These are phyloP conservation scores for Glutinoglossum americanum DNA, from an alignment of 495 filamentous ascomycete genomes.

Conservation along the genomic window DNA sequence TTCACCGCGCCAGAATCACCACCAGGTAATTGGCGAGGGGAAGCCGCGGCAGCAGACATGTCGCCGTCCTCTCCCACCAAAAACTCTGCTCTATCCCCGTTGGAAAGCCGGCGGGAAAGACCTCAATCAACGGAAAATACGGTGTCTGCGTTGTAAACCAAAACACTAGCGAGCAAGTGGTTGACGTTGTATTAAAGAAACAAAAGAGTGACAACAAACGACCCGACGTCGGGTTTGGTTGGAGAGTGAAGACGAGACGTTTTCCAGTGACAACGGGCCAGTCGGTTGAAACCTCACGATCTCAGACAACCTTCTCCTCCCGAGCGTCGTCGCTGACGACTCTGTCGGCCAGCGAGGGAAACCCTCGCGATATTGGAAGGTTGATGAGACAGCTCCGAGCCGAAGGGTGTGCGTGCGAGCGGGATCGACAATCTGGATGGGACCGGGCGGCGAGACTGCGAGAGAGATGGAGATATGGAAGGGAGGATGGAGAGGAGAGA, in stretches of 20 bases:
- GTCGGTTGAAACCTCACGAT: not conserved
- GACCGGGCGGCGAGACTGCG: not conserved
- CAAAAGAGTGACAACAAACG: not conserved
- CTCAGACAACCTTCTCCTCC: not conserved
- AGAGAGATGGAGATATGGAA: not conserved
- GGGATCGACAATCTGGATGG: not conserved
- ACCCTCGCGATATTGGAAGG: not conserved
- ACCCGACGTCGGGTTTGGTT: not conserved
- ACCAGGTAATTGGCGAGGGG: not conserved
- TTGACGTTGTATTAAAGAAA: too few species aligned
- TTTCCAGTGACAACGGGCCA: not conserved
- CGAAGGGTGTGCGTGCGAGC: not conserved
- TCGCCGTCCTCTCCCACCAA: not conserved
- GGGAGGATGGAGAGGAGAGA: constrained; percentile 5
- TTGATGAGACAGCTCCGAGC: not conserved
- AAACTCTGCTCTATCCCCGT: not conserved
- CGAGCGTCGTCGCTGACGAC: not conserved
- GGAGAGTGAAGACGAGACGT: not conserved
- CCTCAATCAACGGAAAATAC: not conserved
- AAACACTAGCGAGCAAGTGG: not conserved
- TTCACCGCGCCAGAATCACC: not conserved
- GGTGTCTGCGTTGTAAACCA: not conserved
- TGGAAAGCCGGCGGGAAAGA: not conserved
- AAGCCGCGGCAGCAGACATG: not conserved
- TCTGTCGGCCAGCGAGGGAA: not conserved